Conservation (phyloP, 2,329 filamentous ascomycete genomes). For the Chrysoporthe cubensis region DNA sequence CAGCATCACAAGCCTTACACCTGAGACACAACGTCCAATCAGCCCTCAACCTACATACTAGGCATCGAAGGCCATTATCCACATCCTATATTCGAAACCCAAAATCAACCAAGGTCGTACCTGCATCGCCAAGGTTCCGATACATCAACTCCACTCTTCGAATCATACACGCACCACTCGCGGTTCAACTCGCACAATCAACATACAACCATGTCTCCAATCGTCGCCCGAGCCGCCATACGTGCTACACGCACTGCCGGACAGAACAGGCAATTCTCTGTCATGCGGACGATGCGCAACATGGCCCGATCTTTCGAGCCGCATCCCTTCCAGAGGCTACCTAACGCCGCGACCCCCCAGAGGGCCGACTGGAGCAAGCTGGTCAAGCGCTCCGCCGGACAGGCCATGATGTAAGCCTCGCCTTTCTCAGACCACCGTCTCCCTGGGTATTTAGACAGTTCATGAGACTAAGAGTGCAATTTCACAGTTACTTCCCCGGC, state of each 20-base stretch:
- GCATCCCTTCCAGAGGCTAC: conserved; percentile 44
- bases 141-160: conserved; percentile 24
- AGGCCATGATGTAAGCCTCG: conserved; percentile 41
- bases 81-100: conserved; percentile 9
- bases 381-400: conserved; percentile 37
- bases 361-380: conserved; percentile 44
- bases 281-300: conserved; percentile 41
- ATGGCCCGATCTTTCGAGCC: conserved; percentile 44
- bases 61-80: not conserved
- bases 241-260: conserved; percentile 35
- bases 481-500: conserved; percentile 41
- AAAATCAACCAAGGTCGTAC: conserved; percentile 11
- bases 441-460: too few relatives aligned
- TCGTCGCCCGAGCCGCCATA: conserved; percentile 40
- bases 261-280: conserved; percentile 40
- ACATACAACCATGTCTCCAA: conserved; percentile 38
- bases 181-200: conserved; percentile 18
- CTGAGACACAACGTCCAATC: conserved; percentile 17
- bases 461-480: not conserved
- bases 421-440: not conserved
- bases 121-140: conserved; percentile 15
- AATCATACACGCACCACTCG: conserved; percentile 27
- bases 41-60: conserved; percentile 1
- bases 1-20: conserved; percentile 17
- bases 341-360: conserved; percentile 35